Evolutionary conservation across 768 basidiomycete genomes (phyloP).

Genomic region (Tulasnella sp.): DNA sequence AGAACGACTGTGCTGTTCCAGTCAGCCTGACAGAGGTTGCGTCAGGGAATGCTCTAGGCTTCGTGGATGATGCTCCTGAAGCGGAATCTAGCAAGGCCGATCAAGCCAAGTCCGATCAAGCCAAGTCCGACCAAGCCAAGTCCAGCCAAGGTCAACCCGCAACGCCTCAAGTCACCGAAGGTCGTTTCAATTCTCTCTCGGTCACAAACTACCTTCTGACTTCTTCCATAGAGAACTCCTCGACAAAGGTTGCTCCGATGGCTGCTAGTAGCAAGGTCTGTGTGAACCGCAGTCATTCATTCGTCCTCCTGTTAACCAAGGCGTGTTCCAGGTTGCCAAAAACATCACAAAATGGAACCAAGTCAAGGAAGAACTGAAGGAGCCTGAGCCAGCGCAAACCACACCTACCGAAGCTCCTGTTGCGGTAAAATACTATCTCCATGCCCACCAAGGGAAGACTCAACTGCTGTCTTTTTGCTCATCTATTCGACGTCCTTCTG

Average conservation of each 20-base stretch:
- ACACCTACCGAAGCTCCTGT: constrained; percentile 40
- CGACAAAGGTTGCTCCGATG: constrained; percentile 64
- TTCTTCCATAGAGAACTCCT: constrained; percentile 5
- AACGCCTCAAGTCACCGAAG: background rate
- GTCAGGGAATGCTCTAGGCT: constrained; percentile 16
- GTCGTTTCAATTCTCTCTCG: background rate
- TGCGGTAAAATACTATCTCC: constrained; percentile 23
- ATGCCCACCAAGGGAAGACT: constrained; percentile 6
- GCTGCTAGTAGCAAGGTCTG: constrained; percentile 83
- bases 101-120: background rate
- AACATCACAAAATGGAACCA: constrained; percentile 98
- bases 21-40: background rate
- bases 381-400: constrained; percentile 44
- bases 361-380: constrained; percentile 84
- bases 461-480: constrained; percentile 17
- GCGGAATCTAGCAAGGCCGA: background rate
- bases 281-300: constrained; percentile 11
- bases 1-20: background rate
- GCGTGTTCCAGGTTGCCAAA: constrained; percentile 64
- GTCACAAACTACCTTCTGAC: background rate
- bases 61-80: constrained; percentile 16
- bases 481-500: constrained; percentile 28
- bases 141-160: background rate
- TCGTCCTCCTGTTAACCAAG: constrained; percentile 27
- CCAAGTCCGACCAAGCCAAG: background rate